Evolutionary conservation across 495 filamentous ascomycete genomes (phyloP).

Genomic region (Physcia stellaris): DNA sequence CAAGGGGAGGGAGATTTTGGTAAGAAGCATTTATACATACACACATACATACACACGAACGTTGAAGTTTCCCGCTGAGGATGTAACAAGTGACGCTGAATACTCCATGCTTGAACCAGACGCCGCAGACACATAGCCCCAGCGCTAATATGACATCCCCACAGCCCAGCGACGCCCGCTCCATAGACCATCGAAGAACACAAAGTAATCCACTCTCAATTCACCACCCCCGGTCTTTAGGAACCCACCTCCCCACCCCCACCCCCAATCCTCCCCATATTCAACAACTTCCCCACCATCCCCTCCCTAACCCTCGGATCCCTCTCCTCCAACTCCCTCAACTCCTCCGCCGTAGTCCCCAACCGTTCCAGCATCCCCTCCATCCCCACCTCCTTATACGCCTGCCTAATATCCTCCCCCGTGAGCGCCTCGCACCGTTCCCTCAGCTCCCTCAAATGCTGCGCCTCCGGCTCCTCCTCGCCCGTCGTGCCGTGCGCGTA

Average conservation of each 20-base stretch:
- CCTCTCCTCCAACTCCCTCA: slow-evolving; percentile 35
- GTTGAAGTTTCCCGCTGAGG: too few species aligned
- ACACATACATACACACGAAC: too few species aligned
- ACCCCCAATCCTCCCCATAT: background rate
- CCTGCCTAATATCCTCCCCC: slow-evolving; percentile 41
- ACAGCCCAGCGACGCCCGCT: too few species aligned
- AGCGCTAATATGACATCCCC: too few species aligned
- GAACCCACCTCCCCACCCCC: background rate
- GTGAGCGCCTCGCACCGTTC: slow-evolving; percentile 51
- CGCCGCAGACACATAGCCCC: too few species aligned
- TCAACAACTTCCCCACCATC: background rate
- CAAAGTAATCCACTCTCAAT: too few species aligned
- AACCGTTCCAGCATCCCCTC: slow-evolving; percentile 48
- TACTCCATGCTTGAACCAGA: too few species aligned
- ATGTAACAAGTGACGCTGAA: too few species aligned
- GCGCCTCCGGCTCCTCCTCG: slow-evolving; percentile 32
- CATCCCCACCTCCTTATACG: slow-evolving; percentile 39
- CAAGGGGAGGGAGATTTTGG: too few species aligned
- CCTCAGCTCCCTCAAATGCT: slow-evolving; percentile 43
- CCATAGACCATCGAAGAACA: too few species aligned
- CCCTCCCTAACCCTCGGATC: slow-evolving; percentile 31
- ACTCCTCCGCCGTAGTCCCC: slow-evolving; percentile 38
- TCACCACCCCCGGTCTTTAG: background rate
- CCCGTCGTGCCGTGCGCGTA: slow-evolving; percentile 21
- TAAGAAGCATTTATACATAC: too few species aligned